phyloP scores from a whole-genome alignment of 2,329 filamentous ascomycete species.

The Metarhizium sp. region DNA sequence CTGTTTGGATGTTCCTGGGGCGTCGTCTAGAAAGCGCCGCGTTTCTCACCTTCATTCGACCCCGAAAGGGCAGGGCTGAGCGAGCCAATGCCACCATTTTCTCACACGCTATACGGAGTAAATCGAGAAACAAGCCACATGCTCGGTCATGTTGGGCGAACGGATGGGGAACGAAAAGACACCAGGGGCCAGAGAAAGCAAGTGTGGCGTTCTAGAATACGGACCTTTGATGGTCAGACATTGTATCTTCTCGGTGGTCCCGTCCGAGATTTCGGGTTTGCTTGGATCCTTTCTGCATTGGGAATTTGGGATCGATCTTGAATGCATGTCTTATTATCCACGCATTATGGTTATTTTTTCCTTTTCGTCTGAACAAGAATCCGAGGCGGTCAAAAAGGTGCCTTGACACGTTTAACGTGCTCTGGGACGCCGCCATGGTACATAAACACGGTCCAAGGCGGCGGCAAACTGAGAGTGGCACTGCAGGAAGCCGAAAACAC shows the following conservation, averaged over 20 bases:
- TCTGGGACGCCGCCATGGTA: no score
- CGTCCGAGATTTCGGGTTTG: background rate
- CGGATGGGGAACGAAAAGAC: background rate
- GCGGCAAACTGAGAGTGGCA: no score
- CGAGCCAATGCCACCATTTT: no score
- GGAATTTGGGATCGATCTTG: background rate
- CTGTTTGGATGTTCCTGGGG: background rate
- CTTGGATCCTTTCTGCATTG: background rate
- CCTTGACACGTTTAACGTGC: no score
- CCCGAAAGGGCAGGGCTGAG: background rate
- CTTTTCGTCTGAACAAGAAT: no score
- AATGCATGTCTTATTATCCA: background rate
- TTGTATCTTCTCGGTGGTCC: background rate
- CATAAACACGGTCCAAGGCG: no score
- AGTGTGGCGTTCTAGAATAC: constrained; percentile 1
- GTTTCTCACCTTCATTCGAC: background rate
- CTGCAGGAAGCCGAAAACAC: no score
- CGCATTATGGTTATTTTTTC: no score
- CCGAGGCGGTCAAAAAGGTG: no score
- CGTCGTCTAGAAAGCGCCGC: background rate
- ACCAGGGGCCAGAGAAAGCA: background rate
- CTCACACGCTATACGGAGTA: no score
- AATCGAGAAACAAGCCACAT: no score
- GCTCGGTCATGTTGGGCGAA: no score
- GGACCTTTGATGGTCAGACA: background rate